Base-by-base conservation (phyloP, 768 basidiomycete genomes). In the Amanita subjunquillea region DNA sequence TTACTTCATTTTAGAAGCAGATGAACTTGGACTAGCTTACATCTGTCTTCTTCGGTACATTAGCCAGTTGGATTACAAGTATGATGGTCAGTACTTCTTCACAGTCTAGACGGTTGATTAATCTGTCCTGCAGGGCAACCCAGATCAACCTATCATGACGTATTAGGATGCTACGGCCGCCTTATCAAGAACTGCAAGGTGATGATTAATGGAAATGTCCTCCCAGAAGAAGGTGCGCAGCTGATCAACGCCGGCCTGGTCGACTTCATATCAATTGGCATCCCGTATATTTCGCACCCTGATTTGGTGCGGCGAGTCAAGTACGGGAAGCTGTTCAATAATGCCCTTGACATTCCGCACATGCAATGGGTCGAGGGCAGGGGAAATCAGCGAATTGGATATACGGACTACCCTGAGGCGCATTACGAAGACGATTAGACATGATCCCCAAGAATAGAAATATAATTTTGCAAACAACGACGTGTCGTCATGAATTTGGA, bases 1-100 rank as follows among this genome's bases (percentile, higher is more conserved):
- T 15, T 72, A 75, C 59, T 70, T 72, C 60, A 57, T 75, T 48
- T 56, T 60, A 13, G 69, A 72, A 52, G 68, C 69, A 1, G 69
- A 72, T 51, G 67, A 70, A 48, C 63, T 75, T 7, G 60, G 55
- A 22, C 40, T 69, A 22, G 32, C 69, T 0, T 71, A 72, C 49
- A 62, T 73, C 48, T 53, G 56, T 12, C 61, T 71, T 5, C 57
- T 65, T 34, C 62, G 67, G 3, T 69, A 71, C 50, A 36, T 50
- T 1, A 36, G 51, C 1, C 41, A 30, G 2, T 48, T 50, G 22
- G 68, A 72, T 40, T 55, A 59, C 7, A 60, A 56, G 37, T 57
- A 54, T 41, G 69, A 71, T 44, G 69, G 70, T 68, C 46, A 29
- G 66, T 55, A 2, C 15, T 29, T 9, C 52, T 2, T 45, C n/a